These are phyloP conservation scores for Globisporangium alternatum DNA, from an alignment of 352 stramenopile species.

Conservation along the genomic window DNA sequence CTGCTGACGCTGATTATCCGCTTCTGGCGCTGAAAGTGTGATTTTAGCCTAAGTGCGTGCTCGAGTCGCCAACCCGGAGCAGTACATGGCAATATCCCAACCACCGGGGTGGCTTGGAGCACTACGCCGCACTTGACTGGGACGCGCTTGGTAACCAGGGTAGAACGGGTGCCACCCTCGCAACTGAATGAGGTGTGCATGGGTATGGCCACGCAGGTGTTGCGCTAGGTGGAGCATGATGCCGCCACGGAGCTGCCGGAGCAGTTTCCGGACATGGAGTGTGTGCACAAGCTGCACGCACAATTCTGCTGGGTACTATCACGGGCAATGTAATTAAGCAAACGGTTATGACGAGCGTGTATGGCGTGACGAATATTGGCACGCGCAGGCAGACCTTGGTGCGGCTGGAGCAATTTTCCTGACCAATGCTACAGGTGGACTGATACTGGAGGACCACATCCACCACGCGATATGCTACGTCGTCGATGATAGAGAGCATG, in stretches of 20 bases:
- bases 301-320: constrained; percentile 75
- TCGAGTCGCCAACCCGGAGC: constrained; percentile 89
- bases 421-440: constrained; percentile 74
- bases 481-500: constrained; percentile 97
- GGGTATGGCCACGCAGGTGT: constrained; percentile 87
- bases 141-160: constrained; percentile 92
- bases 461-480: constrained; percentile 91
- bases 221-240: constrained; percentile 76
- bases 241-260: constrained; percentile 44
- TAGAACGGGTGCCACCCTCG: constrained; percentile 93
- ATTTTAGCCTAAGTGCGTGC: constrained; percentile 93
- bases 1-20: constrained; percentile 91
- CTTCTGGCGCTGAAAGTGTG: constrained; percentile 97
- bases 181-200: constrained; percentile 93
- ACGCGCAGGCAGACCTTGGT: constrained; percentile 97
- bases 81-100: constrained; percentile 96
- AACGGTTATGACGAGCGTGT: constrained; percentile 99
- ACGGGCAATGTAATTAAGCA: constrained; percentile 98
- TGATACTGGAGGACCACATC: constrained; percentile 82
- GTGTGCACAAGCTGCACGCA: constrained; percentile 50
- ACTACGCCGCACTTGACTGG: constrained; percentile 96
- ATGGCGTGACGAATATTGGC: constrained; percentile 99
- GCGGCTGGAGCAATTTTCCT: constrained; percentile 93
- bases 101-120: constrained; percentile 88
- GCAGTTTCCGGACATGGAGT: constrained; percentile 30